Percentiles rank a stretch among this genome's conserved stretches.
Conservation (phyloP, 2,329 filamentous ascomycete genomes). For the Fusarium acutatum region DNA sequence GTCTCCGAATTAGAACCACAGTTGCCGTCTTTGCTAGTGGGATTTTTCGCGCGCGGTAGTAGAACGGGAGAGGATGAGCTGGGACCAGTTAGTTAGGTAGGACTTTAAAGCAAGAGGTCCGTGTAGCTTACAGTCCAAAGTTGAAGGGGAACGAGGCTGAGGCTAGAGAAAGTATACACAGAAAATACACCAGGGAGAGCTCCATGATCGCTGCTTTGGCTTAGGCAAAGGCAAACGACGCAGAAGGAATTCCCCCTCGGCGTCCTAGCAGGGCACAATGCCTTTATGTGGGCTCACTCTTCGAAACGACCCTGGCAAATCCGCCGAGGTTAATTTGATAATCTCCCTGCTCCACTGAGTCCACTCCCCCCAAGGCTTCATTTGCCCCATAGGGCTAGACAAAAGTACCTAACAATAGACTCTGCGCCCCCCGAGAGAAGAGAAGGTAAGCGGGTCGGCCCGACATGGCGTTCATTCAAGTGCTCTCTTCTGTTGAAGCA, state of each 20-base stretch:
- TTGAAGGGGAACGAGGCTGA: background rate
- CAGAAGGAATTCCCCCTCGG: background rate
- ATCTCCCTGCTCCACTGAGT: background rate
- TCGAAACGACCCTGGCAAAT: background rate
- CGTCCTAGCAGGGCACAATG: background rate
- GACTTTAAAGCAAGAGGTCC: background rate
- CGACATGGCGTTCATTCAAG: background rate
- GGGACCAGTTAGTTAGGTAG: background rate
- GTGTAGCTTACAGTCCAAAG: background rate
- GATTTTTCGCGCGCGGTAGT: background rate
- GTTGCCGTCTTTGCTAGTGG: background rate
- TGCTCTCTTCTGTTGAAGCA: rapidly evolving
- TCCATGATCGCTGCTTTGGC: background rate
- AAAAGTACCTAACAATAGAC: background rate
- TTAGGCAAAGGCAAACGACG: background rate
- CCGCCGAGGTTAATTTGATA: background rate
- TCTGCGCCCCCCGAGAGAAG: background rate
- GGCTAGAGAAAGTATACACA: background rate
- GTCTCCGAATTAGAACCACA: background rate
- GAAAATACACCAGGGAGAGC: background rate
- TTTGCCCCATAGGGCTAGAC: background rate
- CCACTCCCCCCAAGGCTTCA: background rate
- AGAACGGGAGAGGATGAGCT: background rate
- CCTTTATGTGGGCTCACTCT: background rate
- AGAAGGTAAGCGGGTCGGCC: background rate